Percentiles rank a stretch among this genome's conserved stretches.
Evolutionary conservation across 345 rosid species (phyloP).

Genomic region (Aquilaria malaccensis): DNA sequence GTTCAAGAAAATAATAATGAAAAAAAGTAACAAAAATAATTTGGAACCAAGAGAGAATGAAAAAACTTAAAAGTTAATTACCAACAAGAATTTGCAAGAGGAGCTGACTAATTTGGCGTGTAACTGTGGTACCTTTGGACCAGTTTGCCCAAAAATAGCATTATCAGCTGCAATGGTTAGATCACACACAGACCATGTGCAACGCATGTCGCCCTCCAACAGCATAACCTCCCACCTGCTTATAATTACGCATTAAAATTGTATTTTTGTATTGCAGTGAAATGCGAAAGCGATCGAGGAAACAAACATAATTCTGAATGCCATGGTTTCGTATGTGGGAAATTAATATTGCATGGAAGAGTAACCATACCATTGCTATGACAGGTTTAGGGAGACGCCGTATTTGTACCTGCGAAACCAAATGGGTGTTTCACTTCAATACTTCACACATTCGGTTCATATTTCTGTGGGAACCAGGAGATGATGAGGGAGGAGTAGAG

Average conservation of each 20-base stretch:
- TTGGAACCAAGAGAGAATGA: too few relatives aligned
- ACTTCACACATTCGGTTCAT: background rate
- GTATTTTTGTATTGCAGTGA: background rate
- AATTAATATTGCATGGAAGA: background rate
- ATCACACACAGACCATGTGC: slow-evolving; percentile 83
- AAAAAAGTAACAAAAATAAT: too few relatives aligned
- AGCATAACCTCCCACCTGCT: slow-evolving; percentile 94
- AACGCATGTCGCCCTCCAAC: slow-evolving; percentile 88
- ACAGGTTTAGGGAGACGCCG: slow-evolving; percentile 91
- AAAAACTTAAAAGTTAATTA: too few relatives aligned
- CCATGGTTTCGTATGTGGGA: too few relatives aligned
- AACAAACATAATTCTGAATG: too few relatives aligned
- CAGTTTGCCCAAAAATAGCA: slow-evolving; percentile 91
- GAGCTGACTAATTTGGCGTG: too few relatives aligned
- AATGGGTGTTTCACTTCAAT: background rate
- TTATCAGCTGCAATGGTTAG: slow-evolving; percentile 90
- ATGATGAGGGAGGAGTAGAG: too few relatives aligned
- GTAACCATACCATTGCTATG: slow-evolving; percentile 71
- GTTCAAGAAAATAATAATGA: too few relatives aligned
- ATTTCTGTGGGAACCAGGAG: too few relatives aligned
- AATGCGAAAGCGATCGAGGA: background rate
- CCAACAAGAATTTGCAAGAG: too few relatives aligned
- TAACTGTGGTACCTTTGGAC: slow-evolving; percentile 61
- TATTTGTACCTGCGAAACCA: slow-evolving; percentile 56
- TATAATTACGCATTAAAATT: too few relatives aligned